Evolutionary conservation across 225 moss, liverwort and hornwort genomes (phyloP).

Genomic region (Sphagnum contortum): DNA sequence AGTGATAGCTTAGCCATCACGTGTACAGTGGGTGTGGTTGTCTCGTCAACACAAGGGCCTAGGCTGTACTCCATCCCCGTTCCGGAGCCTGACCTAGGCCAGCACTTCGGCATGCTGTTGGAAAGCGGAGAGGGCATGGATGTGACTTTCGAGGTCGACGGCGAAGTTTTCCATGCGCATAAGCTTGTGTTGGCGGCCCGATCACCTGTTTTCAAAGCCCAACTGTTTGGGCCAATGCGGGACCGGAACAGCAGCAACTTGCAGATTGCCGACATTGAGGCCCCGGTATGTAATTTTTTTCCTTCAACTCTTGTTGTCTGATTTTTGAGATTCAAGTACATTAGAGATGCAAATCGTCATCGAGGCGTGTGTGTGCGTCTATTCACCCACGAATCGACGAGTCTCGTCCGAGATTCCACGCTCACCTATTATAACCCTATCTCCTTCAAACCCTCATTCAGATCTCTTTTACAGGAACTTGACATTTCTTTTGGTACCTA

Average conservation of each 20-base stretch:
- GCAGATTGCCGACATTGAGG: slow-evolving; percentile 85
- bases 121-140: slow-evolving; percentile 84
- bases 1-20: slow-evolving; percentile 96
- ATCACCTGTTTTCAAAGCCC: slow-evolving; percentile 96
- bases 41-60: slow-evolving; percentile 82
- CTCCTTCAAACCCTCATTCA: no score
- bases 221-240: slow-evolving; percentile 90
- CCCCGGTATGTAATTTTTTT: slow-evolving; percentile 37
- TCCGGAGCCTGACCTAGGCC: slow-evolving; percentile 86
- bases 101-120: slow-evolving; percentile 78
- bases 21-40: slow-evolving; percentile 91
- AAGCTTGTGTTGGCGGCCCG: slow-evolving; percentile 89
- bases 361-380: no score
- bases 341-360: no score
- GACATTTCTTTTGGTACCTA: no score
- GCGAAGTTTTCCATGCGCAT: slow-evolving; percentile 82
- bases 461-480: no score
- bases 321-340: no score
- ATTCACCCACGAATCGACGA: no score
- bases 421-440: no score
- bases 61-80: slow-evolving; percentile 69
- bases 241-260: slow-evolving; percentile 87
- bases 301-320: no score
- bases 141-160: slow-evolving; percentile 92
- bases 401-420: no score